Percentiles rank a stretch among this genome's conserved stretches.
Evolutionary conservation across 768 basidiomycete species (phyloP).

Genomic region (Suillus brevipes): DNA sequence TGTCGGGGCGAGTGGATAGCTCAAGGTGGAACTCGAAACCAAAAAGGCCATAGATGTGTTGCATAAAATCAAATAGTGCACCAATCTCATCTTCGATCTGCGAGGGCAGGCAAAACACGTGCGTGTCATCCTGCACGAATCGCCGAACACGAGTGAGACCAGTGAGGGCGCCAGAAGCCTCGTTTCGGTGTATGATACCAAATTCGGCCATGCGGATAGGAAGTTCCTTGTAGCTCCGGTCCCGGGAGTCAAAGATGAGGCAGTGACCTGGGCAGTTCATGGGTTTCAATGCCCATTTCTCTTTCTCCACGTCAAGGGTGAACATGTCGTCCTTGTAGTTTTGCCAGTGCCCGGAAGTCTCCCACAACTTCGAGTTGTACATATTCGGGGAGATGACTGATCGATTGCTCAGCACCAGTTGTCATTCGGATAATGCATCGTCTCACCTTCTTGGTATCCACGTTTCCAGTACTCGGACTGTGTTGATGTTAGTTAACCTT

Average conservation of each 20-base stretch:
- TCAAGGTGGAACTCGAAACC: slow-evolving; percentile 94
- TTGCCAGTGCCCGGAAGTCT: slow-evolving; percentile 97
- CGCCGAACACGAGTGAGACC: slow-evolving; percentile 91
- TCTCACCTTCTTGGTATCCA: slow-evolving; percentile 86
- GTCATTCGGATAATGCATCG: not conserved
- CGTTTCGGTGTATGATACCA: slow-evolving; percentile 95
- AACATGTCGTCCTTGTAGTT: slow-evolving; percentile 99
- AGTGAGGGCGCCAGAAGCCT: slow-evolving; percentile 91
- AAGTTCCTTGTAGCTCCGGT: slow-evolving; percentile 92
- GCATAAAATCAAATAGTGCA: slow-evolving; percentile 91
- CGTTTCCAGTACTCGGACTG: slow-evolving; percentile 93
- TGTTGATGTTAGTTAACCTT: slow-evolving; percentile 10
- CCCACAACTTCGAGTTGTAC: slow-evolving; percentile 95
- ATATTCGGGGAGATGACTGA: slow-evolving; percentile 97
- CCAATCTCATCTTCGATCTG: slow-evolving; percentile 89
- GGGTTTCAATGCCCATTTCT: slow-evolving; percentile 93
- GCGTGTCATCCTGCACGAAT: slow-evolving; percentile 98
- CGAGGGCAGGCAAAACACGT: slow-evolving; percentile 95
- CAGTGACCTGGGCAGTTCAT: slow-evolving; percentile 99
- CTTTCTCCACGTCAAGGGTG: slow-evolving; percentile 90
- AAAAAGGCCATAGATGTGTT: slow-evolving; percentile 89
- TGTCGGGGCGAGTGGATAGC: slow-evolving; percentile 94
- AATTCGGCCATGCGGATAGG: slow-evolving; percentile 99
- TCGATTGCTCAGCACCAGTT: slow-evolving; percentile 3
- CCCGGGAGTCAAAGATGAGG: slow-evolving; percentile 91